Evolutionary conservation across 176 grass and related monocot genomes (phyloP).

Genomic region (Pontederia crassipes): DNA sequence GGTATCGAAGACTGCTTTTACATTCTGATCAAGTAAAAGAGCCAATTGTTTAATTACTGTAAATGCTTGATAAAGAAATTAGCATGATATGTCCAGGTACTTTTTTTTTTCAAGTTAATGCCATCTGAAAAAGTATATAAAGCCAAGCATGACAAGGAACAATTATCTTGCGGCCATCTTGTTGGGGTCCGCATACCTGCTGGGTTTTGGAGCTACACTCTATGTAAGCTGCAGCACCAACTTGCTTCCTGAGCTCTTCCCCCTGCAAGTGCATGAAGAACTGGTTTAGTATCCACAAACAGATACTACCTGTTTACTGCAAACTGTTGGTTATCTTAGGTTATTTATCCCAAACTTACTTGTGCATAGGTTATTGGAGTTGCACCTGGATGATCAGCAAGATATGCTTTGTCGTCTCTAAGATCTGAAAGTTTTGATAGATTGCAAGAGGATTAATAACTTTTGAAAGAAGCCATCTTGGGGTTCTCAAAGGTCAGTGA

Average conservation of each 20-base stretch:
- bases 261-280: conserved; percentile 25
- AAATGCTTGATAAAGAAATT: too few species aligned
- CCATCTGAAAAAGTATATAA: not conserved
- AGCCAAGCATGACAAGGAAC: too few species aligned
- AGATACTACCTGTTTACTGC: not conserved
- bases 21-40: conserved; percentile 34
- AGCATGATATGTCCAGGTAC: too few species aligned
- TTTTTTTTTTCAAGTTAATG: not conserved
- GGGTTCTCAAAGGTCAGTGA: not conserved
- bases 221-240: conserved; percentile 66
- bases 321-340: too few species aligned
- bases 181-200: conserved; percentile 28
- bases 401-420: conserved; percentile 58
- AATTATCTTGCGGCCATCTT: not conserved
- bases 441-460: not conserved
- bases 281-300: not conserved
- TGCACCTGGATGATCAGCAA: conserved; percentile 52
- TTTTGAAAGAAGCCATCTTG: not conserved
- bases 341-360: conserved; percentile 9
- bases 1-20: conserved; percentile 80
- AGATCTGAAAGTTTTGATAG: conserved; percentile 39
- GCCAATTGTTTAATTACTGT: too few species aligned
- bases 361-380: conserved; percentile 44
- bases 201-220: conserved; percentile 88
- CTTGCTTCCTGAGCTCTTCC: conserved; percentile 77